phyloP scores from a whole-genome alignment of 1,284 basidiomycete genomes.

The Clitocybe nebularis region DNA sequence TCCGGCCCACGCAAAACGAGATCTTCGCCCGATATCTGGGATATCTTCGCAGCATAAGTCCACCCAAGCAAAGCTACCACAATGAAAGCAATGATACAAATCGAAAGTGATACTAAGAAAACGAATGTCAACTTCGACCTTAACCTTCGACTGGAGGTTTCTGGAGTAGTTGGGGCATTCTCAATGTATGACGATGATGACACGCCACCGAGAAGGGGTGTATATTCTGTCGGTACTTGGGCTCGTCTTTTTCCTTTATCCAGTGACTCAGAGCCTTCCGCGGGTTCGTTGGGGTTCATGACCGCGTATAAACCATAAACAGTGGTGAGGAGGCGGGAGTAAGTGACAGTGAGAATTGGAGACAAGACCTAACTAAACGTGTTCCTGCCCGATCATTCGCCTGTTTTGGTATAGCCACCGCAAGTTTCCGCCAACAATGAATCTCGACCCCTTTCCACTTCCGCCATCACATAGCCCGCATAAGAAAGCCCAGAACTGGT shows the following conservation, averaged over 20 bases:
- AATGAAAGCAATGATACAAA: slow-evolving; percentile 40
- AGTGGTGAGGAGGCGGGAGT: neutral
- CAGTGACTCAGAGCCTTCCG: slow-evolving; percentile 5
- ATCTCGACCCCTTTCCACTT: too few relatives aligned
- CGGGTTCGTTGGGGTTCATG: slow-evolving; percentile 12
- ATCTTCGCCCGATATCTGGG: slow-evolving; percentile 51
- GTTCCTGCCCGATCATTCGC: neutral
- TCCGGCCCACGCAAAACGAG: slow-evolving; percentile 59
- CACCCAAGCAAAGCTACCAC: slow-evolving; percentile 49
- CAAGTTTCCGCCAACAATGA: too few relatives aligned
- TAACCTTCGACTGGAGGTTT: slow-evolving; percentile 32
- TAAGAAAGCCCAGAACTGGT: too few relatives aligned
- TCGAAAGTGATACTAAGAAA: slow-evolving; percentile 39
- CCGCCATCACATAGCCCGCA: too few relatives aligned
- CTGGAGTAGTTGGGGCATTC: slow-evolving; percentile 9
- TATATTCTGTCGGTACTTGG: slow-evolving; percentile 37
- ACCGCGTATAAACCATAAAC: slow-evolving; percentile 4
- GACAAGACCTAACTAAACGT: neutral
- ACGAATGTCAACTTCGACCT: slow-evolving; percentile 41
- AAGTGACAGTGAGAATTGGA: slow-evolving; percentile 9
- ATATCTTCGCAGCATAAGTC: slow-evolving; percentile 57
- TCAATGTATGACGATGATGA: slow-evolving; percentile 17
- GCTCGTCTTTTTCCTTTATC: slow-evolving; percentile 46
- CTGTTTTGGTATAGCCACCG: neutral
- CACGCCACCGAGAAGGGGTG: slow-evolving; percentile 35